Evolutionary conservation across 2,329 filamentous ascomycete species (phyloP).

Genomic region (Tolypocladium nubicola): DNA sequence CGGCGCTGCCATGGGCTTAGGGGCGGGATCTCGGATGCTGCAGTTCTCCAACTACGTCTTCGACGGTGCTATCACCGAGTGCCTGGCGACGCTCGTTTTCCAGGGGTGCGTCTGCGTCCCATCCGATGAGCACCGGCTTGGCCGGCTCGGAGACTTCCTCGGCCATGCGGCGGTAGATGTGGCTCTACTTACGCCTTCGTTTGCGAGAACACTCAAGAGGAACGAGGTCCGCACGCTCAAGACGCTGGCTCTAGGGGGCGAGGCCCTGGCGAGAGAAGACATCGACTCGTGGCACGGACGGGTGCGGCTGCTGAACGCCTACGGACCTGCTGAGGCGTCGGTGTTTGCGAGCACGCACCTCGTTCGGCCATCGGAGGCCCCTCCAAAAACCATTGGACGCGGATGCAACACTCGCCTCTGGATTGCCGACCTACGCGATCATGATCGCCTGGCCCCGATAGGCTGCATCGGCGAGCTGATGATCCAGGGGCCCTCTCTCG

Average conservation of each 20-base stretch:
- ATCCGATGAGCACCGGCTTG: too few relatives aligned
- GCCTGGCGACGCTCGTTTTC: conserved; percentile 8
- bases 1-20: conserved; percentile 34
- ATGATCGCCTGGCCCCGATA: too few relatives aligned
- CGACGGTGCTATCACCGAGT: conserved; percentile 29
- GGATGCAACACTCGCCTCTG: neutral
- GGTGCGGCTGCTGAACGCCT: neutral
- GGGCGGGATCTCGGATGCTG: conserved; percentile 36
- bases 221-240: neutral
- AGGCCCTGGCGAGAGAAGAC: neutral
- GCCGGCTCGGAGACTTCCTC: neutral
- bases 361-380: neutral
- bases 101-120: conserved; percentile 10
- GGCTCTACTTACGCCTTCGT: neutral
- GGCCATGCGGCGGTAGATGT: neutral
- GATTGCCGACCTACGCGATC: neutral
- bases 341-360: neutral
- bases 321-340: neutral
- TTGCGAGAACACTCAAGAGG: neutral
- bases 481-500: too few relatives aligned
- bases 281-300: neutral
- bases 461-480: too few relatives aligned
- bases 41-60: conserved; percentile 41
- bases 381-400: neutral
- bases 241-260: neutral